Evolutionary conservation across 495 filamentous ascomycete genomes (phyloP).

Genomic region (Cercophora newfieldiana): DNA sequence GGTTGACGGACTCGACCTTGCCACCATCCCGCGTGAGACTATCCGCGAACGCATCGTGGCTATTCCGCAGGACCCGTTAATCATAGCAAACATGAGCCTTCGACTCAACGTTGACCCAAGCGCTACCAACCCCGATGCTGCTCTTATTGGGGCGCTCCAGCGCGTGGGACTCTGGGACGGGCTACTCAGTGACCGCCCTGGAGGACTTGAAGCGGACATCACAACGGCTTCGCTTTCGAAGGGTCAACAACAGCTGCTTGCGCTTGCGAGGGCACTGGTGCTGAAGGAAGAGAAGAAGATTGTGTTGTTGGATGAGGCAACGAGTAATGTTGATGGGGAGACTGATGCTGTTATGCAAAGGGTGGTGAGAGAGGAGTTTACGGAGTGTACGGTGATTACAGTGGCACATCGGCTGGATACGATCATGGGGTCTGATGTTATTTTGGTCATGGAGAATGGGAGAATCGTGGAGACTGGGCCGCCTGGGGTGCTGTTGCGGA

Average conservation of each 20-base stretch:
- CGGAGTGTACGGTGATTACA: not conserved
- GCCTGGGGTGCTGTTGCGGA: not conserved
- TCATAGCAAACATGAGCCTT: constrained; percentile 41
- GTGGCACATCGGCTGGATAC: constrained; percentile 1
- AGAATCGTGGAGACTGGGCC: not conserved
- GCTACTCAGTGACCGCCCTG: constrained; percentile 41
- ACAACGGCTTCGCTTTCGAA: constrained; percentile 52
- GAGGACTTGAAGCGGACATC: constrained; percentile 52
- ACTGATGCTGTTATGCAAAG: not conserved
- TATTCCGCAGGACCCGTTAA: constrained; percentile 56
- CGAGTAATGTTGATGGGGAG: constrained; percentile 25
- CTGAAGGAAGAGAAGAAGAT: not conserved
- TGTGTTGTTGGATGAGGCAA: constrained; percentile 1
- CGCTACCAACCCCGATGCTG: constrained; percentile 29
- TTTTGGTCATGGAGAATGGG: not conserved
- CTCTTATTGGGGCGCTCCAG: constrained; percentile 45
- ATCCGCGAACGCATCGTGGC: constrained; percentile 12
- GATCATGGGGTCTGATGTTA: not conserved
- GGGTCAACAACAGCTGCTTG: constrained; percentile 64
- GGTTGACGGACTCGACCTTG: constrained; percentile 80
- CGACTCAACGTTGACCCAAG: constrained; percentile 43
- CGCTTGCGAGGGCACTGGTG: constrained; percentile 53
- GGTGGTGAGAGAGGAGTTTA: not conserved
- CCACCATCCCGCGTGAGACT: constrained; percentile 53
- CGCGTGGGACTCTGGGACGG: constrained; percentile 48